Evolutionary conservation across 1,284 basidiomycete genomes (phyloP).

Genomic region (Cutaneotrichosporon sp.): DNA sequence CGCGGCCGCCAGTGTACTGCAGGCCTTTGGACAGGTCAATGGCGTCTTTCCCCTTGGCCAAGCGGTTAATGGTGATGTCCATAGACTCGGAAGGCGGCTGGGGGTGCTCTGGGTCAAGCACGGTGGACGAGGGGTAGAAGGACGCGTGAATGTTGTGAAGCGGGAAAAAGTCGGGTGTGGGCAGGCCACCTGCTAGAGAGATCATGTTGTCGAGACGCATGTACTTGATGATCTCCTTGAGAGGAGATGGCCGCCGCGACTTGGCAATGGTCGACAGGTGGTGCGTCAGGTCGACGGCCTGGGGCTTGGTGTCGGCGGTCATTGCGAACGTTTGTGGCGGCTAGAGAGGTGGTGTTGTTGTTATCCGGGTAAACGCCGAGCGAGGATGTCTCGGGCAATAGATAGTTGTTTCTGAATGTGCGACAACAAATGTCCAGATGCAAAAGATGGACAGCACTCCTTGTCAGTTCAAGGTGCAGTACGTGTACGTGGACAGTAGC

Average conservation of each 20-base stretch:
- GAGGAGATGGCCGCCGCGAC: conserved; percentile 55
- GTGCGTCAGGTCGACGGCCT: conserved; percentile 55
- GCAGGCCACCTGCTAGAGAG: conserved; percentile 36
- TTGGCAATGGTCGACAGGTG: conserved; percentile 56
- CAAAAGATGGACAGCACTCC: background rate
- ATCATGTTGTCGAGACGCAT: conserved; percentile 27
- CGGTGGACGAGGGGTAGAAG: conserved; percentile 25
- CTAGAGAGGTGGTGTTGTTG: background rate
- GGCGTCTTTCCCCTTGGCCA: conserved; percentile 36
- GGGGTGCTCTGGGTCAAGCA: conserved; percentile 53
- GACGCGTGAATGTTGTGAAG: conserved; percentile 32
- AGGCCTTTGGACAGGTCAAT: conserved; percentile 55
- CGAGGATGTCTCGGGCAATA: too few relatives aligned
- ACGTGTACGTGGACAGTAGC: background rate
- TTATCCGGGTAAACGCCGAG: background rate
- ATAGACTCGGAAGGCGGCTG: conserved; percentile 36
- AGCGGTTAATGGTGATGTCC: conserved; percentile 56
- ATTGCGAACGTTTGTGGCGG: background rate
- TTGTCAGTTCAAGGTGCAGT: background rate
- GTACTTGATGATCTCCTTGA: conserved; percentile 52
- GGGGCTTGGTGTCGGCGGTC: conserved; percentile 1
- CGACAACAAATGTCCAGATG: background rate
- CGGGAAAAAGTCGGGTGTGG: conserved; percentile 43
- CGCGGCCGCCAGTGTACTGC: conserved; percentile 57
- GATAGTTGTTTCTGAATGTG: background rate